A percentile compares a stretch with the other conserved stretches of the same genome.
Evolutionary conservation across 1,139 yeast species (phyloP).

Genomic region (Debaryomyces udenii): DNA sequence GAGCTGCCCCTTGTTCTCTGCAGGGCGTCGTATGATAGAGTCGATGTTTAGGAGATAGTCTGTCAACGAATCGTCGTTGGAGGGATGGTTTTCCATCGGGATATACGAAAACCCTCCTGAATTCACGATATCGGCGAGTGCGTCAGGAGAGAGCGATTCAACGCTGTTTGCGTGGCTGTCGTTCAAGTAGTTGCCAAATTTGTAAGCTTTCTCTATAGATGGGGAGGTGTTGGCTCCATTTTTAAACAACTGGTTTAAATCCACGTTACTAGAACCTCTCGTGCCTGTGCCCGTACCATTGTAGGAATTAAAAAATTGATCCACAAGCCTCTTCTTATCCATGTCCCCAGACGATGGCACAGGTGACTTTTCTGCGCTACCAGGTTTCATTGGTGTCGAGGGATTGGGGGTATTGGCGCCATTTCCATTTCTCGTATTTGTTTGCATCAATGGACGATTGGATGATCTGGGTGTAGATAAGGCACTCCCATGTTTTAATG

Average conservation of each 20-base stretch:
- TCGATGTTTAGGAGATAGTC: conserved; percentile 40
- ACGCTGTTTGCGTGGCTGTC: not conserved
- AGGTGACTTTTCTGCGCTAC: not conserved
- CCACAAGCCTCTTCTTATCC: conserved; percentile 40
- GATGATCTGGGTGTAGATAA: not conserved
- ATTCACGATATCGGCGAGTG: conserved; percentile 13
- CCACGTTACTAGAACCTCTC: conserved; percentile 13
- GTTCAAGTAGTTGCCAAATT: not conserved
- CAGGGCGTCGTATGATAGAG: conserved; percentile 19
- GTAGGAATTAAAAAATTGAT: conserved; percentile 37
- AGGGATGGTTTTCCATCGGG: conserved; percentile 18
- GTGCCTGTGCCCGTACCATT: conserved; percentile 14
- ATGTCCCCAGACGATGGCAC: conserved; percentile 12
- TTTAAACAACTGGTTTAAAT: conserved; percentile 9
- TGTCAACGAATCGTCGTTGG: conserved; percentile 31
- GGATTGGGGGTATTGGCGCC: conserved; percentile 8
- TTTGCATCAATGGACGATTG: conserved; percentile 1
- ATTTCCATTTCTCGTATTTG: conserved; percentile 1
- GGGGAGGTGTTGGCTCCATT: conserved; percentile 5
- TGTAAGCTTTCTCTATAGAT: conserved; percentile 3
- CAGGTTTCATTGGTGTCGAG: conserved; percentile 3
- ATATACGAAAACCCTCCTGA: conserved; percentile 29
- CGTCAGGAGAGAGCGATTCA: conserved; percentile 9
- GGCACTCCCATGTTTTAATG: conserved; percentile 1
- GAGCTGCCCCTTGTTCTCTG: not conserved